Conservation (phyloP, 2,329 filamentous ascomycete genomes). For the Pseudogymnoascus sp. region DNA sequence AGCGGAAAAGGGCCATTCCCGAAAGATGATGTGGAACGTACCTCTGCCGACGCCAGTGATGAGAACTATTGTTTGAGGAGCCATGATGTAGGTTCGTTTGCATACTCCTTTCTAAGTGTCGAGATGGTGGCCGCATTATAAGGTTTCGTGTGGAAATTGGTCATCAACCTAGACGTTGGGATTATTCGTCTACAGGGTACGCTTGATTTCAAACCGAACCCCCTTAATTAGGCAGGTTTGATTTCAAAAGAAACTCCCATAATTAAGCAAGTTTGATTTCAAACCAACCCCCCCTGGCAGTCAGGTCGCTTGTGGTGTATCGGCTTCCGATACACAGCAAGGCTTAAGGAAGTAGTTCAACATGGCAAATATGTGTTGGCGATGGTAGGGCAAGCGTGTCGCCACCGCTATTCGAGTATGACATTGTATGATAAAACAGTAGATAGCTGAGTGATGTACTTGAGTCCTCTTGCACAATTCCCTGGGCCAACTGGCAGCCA, state of each 20-base stretch:
- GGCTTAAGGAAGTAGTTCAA: constrained; percentile 47
- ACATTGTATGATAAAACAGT: constrained; percentile 29
- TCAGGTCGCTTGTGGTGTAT: not conserved
- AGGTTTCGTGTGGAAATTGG: not conserved
- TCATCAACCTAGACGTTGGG: not conserved
- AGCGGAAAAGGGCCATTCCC: not conserved
- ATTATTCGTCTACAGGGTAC: not conserved
- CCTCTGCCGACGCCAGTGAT: not conserved
- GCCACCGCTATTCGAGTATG: constrained; percentile 52
- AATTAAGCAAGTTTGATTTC: not conserved
- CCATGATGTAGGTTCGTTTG: not conserved
- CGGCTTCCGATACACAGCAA: constrained; percentile 17
- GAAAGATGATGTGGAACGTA: not conserved
- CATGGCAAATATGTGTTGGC: constrained; percentile 72
- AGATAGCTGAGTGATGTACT: constrained; percentile 13
- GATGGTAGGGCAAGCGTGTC: constrained; percentile 81
- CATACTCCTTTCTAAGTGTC: not conserved
- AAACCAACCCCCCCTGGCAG: not conserved
- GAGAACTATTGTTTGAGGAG: not conserved
- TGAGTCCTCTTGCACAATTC: constrained; percentile 27
- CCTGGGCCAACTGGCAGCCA: constrained; percentile 28
- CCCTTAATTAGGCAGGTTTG: not conserved
- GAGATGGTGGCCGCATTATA: not conserved
- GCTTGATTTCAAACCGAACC: not conserved
- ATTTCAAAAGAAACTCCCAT: not conserved